Base-by-base conservation (phyloP, 768 basidiomycete species). In the Suillus sp. region DNA sequence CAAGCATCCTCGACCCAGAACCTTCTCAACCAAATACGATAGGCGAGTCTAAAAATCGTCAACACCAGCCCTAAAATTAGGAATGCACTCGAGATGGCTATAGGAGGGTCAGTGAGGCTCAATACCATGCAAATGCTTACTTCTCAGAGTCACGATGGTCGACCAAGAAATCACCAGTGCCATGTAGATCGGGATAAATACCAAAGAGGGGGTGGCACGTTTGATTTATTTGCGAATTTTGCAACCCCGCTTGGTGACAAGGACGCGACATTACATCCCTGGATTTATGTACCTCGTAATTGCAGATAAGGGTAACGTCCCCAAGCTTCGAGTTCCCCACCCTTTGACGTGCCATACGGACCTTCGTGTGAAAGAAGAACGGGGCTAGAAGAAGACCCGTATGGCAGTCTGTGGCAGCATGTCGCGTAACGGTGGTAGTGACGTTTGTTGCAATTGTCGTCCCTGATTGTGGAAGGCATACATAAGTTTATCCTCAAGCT, bases 1-100 rank as follows among this genome's bases (percentile, higher is more conserved):
- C 63, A 72, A 43, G 62, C 32, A 34, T 72, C 71, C 14, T 72
- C 71, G 60, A 67, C 56, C 27, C 71, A 70, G 25, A 72, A 51
- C 14, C 66, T 62, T 43, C 59, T 62, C 35, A 72, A 67, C 27
- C 30, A 55, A 27, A 69, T 51, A 32, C 71, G 71, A 38, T 71
- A 69, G 58, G 67, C 57, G 20, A 72, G 11, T 30, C 69, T 65
- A 30, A 72, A 65, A 16, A 70, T 6, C 18, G 63, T 63, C 32
- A 64, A 43, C 30, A 60, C 40, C 43, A 72, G 50, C 22, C 59
- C 65, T 10, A 65, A 10, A 34, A 30, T 50, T 3, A 50, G 9
- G 10, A 70, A n/a, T 34, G 53, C 38, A 53, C 43, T 60, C n/a
- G 60, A 62, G 20, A 65, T 22, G 3, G 60, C 69, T 71, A 30